A percentile compares a stretch with the other conserved stretches of the same genome.
Conservation (phyloP, 164 flowering plant species). For the Dillenia turbinata region DNA sequence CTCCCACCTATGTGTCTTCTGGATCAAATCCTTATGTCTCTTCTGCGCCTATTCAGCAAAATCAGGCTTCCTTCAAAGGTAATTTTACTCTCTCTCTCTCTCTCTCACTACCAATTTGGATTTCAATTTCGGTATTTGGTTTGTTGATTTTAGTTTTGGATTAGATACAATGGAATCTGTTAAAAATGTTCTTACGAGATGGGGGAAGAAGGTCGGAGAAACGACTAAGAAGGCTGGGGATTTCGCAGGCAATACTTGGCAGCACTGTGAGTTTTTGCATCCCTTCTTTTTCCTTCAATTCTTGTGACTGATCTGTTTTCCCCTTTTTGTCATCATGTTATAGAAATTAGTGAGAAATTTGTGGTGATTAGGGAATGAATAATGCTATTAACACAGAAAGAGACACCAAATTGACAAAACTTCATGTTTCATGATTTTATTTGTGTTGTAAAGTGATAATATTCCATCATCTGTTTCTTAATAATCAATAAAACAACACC, state of each 20-base stretch:
- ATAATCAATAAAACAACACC: too few species aligned
- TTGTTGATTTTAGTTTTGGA: background rate
- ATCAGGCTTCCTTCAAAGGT: conserved; percentile 36
- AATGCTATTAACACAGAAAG: too few species aligned
- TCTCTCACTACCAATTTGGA: too few species aligned
- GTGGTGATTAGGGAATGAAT: too few species aligned
- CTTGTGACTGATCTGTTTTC: background rate
- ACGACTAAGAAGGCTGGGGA: conserved; percentile 61
- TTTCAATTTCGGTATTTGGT: background rate
- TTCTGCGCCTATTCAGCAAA: conserved; percentile 13
- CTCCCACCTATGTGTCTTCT: conserved; percentile 2
- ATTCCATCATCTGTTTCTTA: too few species aligned
- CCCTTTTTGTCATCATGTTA: too few species aligned
- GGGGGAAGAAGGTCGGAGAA: conserved; percentile 59
- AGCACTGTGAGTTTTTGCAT: conserved; percentile 43
- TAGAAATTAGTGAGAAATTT: too few species aligned
- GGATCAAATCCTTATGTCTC: conserved; percentile 48
- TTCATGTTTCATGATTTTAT: too few species aligned
- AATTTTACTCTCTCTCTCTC: background rate
- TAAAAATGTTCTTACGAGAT: conserved; percentile 44
- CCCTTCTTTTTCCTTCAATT: background rate
- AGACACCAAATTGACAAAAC: too few species aligned
- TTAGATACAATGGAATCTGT: conserved; percentile 39
- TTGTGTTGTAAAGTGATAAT: too few species aligned
- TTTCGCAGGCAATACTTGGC: conserved; percentile 72